These are phyloP conservation scores for Chalciporus pseudorubinellus DNA, from an alignment of 768 basidiomycete genomes.

Conservation along the genomic window DNA sequence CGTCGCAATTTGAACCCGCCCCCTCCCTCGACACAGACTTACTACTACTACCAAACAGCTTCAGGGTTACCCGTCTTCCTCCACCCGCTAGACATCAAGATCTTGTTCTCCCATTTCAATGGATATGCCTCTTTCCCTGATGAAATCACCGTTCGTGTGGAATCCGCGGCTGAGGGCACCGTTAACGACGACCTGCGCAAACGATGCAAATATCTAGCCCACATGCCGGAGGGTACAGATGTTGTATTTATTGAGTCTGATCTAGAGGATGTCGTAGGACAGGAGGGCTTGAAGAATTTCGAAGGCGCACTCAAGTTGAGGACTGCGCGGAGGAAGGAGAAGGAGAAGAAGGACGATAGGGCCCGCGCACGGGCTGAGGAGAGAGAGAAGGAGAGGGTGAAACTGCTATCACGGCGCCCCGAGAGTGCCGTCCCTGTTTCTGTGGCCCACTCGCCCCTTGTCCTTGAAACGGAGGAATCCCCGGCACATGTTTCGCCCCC, in stretches of 20 bases:
- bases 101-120: slow-evolving; percentile 80
- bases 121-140: slow-evolving; percentile 84
- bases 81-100: slow-evolving; percentile 93
- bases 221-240: slow-evolving; percentile 88
- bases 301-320: slow-evolving; percentile 80
- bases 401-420: slow-evolving; percentile 27
- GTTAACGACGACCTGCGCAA: slow-evolving; percentile 93
- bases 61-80: slow-evolving; percentile 90
- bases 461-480: slow-evolving; percentile 14
- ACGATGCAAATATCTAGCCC: slow-evolving; percentile 93
- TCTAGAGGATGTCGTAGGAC: slow-evolving; percentile 72
- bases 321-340: slow-evolving; percentile 71
- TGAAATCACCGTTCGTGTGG: slow-evolving; percentile 75
- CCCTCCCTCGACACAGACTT: slow-evolving; percentile 83
- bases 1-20: slow-evolving; percentile 83
- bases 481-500: slow-evolving; percentile 4
- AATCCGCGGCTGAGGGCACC: slow-evolving; percentile 68
- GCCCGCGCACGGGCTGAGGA: slow-evolving; percentile 80
- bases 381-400: slow-evolving; percentile 57
- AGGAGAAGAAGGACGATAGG: slow-evolving; percentile 81
- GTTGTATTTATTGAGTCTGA: slow-evolving; percentile 93
- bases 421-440: slow-evolving; percentile 10
- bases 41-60: slow-evolving; percentile 94
- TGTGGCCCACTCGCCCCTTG: slow-evolving; percentile 5
- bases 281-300: slow-evolving; percentile 75